Base-by-base conservation (phyloP, 1,284 basidiomycete genomes). In the Apiotrichum siamense region DNA sequence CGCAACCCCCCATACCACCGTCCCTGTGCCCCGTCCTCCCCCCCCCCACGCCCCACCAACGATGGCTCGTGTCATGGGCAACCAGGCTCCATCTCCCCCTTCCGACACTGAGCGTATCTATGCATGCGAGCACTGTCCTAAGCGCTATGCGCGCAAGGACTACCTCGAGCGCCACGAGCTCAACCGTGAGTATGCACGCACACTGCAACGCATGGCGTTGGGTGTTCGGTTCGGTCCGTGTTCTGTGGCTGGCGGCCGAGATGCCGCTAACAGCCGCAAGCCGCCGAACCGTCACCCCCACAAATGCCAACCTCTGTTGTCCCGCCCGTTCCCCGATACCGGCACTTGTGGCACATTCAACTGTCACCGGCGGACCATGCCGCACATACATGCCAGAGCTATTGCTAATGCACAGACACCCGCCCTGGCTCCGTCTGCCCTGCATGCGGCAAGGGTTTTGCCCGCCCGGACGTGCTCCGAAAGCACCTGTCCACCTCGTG, bases 171-270 rank as follows among this genome's bases (percentile, higher is more conserved):
- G 57, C 11, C 57, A 59, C 24, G 54, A 55, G 43, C 51, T 59
- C 24, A 59, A 59, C 42, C 57, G 57, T 59, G 44, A 55, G 57
- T 59, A n/a, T n/a, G n/a, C n/a, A n/a, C n/a, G n/a, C n/a, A n/a
- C 21, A 23, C 38, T 20, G 21, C 23, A 7, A 37, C 10, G 35
- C 11, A 20, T 5, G 18, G 13, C 5, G 11, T 37, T 37, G 35
- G 7, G 29, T 31, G n/a, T 31, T 31, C 29, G 29, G 10, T 35
- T 35, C 33, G 33, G 33, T n/a, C n/a, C n/a, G n/a, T n/a, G n/a
- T n/a, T n/a, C n/a, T n/a, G n/a, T n/a, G n/a, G n/a, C n/a, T n/a
- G n/a, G n/a, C n/a, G n/a, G n/a, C n/a, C n/a, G n/a, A n/a, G n/a
- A n/a, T n/a, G n/a, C n/a, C n/a, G n/a, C n/a, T n/a, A n/a, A n/a